Percentiles rank a stretch among this genome's conserved stretches.
phyloP scores from a whole-genome alignment of 352 stramenopile genomes.

The Pythium brachiatum region DNA sequence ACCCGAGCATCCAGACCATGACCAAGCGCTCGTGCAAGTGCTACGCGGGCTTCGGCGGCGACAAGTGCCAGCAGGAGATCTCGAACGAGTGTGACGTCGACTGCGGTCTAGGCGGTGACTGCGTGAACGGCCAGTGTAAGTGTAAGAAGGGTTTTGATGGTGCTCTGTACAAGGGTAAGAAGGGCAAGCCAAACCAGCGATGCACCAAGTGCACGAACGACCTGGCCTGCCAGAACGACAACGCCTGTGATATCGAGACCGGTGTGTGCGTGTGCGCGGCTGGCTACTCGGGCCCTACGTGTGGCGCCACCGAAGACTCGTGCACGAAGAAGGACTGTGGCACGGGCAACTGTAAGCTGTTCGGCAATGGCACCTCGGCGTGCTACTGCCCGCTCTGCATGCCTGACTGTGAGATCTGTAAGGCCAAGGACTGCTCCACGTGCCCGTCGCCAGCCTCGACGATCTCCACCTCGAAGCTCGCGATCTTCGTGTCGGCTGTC shows the following conservation, averaged over 20 bases:
- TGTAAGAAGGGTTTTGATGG: slow-evolving; percentile 47
- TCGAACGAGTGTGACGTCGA: slow-evolving; percentile 52
- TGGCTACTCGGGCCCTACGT: slow-evolving; percentile 42
- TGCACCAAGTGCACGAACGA: slow-evolving; percentile 43
- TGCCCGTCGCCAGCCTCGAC: slow-evolving; percentile 32
- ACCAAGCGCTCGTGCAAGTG: slow-evolving; percentile 32
- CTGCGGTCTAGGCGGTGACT: slow-evolving; percentile 46
- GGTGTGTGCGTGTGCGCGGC: slow-evolving; percentile 39
- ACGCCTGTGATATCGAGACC: slow-evolving; percentile 31
- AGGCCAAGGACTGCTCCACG: slow-evolving; percentile 27
- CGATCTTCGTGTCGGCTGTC: slow-evolving; percentile 21
- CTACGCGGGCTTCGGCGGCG: slow-evolving; percentile 38
- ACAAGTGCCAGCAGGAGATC: slow-evolving; percentile 45
- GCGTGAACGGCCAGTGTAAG: slow-evolving; percentile 38
- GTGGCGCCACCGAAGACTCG: slow-evolving; percentile 39
- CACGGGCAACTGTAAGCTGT: slow-evolving; percentile 25
- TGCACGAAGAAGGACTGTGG: slow-evolving; percentile 34
- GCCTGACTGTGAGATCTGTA: slow-evolving; percentile 30
- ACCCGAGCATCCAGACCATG: slow-evolving; percentile 32
- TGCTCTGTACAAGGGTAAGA: slow-evolving; percentile 43
- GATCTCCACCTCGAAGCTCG: slow-evolving; percentile 27
- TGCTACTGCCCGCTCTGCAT: slow-evolving; percentile 38
- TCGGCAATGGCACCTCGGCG: slow-evolving; percentile 24
- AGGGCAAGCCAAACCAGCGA: slow-evolving; percentile 41
- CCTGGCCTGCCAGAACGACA: slow-evolving; percentile 35